Evolutionary conservation across 2,329 filamentous ascomycete genomes (phyloP).

Genomic region (Paraphoma sp.): DNA sequence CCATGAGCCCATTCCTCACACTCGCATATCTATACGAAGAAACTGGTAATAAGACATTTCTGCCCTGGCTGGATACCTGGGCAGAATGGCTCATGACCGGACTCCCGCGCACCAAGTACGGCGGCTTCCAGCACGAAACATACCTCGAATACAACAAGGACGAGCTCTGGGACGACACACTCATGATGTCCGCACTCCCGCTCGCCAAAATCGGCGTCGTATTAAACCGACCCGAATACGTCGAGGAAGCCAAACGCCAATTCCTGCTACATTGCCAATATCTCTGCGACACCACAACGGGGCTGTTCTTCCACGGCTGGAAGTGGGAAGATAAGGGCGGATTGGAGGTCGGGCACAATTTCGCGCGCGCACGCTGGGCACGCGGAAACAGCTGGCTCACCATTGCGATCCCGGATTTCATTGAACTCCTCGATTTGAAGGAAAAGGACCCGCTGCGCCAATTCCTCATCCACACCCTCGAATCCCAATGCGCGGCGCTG

Average conservation of each 20-base stretch:
- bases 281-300: constrained; percentile 73
- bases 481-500: constrained; percentile 73
- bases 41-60: constrained; percentile 70
- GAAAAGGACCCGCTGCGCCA: constrained; percentile 65
- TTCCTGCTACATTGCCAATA: constrained; percentile 82
- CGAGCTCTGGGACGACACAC: constrained; percentile 83
- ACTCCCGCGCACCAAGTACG: constrained; percentile 72
- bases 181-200: constrained; percentile 88
- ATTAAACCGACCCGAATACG: constrained; percentile 72
- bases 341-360: constrained; percentile 59
- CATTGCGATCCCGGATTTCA: constrained; percentile 82
- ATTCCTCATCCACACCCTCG: constrained; percentile 68
- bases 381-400: constrained; percentile 77
- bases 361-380: constrained; percentile 63
- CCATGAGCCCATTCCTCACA: constrained; percentile 79
- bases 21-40: constrained; percentile 80
- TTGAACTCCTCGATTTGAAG: constrained; percentile 72
- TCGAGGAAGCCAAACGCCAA: constrained; percentile 79
- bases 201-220: constrained; percentile 80
- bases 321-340: constrained; percentile 71
- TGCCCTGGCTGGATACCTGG: constrained; percentile 81
- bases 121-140: constrained; percentile 78
- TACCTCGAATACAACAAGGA: constrained; percentile 74
- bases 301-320: constrained; percentile 84
- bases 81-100: constrained; percentile 84